Conservation (phyloP, 257 asterid genomes). For the Lantana camara region DNA sequence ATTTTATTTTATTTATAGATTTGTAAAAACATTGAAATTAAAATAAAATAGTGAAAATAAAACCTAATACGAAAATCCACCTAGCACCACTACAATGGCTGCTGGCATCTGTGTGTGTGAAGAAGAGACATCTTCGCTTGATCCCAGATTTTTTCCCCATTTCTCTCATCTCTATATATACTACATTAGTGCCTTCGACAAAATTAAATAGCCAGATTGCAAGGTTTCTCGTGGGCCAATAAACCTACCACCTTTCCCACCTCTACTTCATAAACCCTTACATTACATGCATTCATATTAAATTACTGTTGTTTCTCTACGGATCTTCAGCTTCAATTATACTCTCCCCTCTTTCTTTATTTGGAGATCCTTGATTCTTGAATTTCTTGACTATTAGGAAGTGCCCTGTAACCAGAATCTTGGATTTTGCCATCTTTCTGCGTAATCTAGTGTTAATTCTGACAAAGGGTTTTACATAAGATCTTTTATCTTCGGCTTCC, state of each 20-base stretch:
- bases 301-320: constrained; percentile 15
- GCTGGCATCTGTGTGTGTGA: constrained; percentile 20
- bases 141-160: constrained; percentile 3
- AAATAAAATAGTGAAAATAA: too few relatives aligned
- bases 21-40: too few relatives aligned
- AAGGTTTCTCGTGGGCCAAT: constrained; percentile 69
- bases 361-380: constrained; percentile 30
- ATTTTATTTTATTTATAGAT: too few relatives aligned
- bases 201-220: constrained; percentile 40
- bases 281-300: constrained; percentile 27
- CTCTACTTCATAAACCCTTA: constrained; percentile 21
- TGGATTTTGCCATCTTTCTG: constrained; percentile 3
- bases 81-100: not conserved
- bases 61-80: too few relatives aligned
- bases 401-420: constrained; percentile 16
- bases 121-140: not conserved
- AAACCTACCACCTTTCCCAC: constrained; percentile 43
- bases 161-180: constrained; percentile 7
- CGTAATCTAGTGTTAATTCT: constrained; percentile 18
- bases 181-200: constrained; percentile 11
- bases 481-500: constrained; percentile 22
- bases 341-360: not conserved
- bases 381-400: constrained; percentile 4
- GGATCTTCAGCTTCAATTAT: constrained; percentile 20
- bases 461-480: constrained; percentile 17